Base-by-base conservation (phyloP, 352 stramenopile genomes). In the Halophytophthora batemanensis region DNA sequence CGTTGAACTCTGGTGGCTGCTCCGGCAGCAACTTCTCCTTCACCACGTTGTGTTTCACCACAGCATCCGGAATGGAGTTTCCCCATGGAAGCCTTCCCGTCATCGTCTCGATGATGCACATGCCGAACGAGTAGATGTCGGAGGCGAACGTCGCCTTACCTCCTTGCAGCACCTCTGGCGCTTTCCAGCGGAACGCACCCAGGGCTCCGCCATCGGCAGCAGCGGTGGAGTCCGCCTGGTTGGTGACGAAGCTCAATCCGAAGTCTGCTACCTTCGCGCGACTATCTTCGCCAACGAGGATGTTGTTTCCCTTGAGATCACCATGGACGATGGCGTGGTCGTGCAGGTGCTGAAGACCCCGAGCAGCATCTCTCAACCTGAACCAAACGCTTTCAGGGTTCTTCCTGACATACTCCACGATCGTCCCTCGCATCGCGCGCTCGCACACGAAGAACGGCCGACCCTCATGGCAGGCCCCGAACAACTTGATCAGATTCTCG, bases 401-500 rank as follows among this genome's bases (percentile, higher is more conserved):
- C 34, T 19, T 3, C 0, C 44, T 7, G 7, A 50, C 5, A 23
- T 33, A 50, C 1, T 39, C 15, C 5, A 50, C 29, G 8, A 42
- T 3, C 6, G 44, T 50, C 1, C 44, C 31, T 19, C 41, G 39
- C 2, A 33, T 41, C 15, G 53, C 53, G 12, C 17, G 34, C 25
- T 63, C n/a, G n/a, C n/a, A n/a, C n/a, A n/a, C n/a, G n/a, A n/a
- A n/a, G n/a, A n/a, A n/a, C n/a, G n/a, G n/a, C 22, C 35, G 15
- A 2, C 45, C 50, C 43, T 55, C 45, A 31, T 59, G 50, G 13
- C 39, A 59, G n/a, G 63, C 67, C 1, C 59, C 67, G 23, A 66
- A 67, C 21, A 71, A 44, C 31, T 59, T 58, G n/a, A 71, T 29
- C 5, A 71, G 23, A 34, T 74, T 53, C 13, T 55, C 50, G 21